Conservation (phyloP, 495 filamentous ascomycete genomes). For the Daldinia caldariorum region DNA sequence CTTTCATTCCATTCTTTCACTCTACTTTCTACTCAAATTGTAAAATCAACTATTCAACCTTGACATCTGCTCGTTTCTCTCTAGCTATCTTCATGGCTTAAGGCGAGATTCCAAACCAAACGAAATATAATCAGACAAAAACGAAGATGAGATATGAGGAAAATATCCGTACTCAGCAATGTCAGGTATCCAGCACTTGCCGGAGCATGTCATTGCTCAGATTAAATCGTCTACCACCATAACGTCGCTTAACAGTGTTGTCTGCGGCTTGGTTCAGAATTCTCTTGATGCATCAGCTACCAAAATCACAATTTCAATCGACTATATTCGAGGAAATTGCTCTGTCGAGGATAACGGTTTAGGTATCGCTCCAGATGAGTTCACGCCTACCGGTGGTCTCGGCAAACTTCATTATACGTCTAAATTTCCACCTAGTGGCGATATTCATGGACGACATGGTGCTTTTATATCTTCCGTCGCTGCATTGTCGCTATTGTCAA, state of each 20-base stretch:
- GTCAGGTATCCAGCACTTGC: conserved; percentile 77
- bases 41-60: neutral
- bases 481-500: conserved; percentile 77
- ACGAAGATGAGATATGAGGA: conserved; percentile 27
- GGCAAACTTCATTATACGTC: conserved; percentile 87
- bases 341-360: conserved; percentile 87
- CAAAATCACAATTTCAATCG: conserved; percentile 75
- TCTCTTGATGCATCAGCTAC: conserved; percentile 82
- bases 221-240: conserved; percentile 87
- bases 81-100: neutral
- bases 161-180: conserved; percentile 46
- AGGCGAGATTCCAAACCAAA: neutral
- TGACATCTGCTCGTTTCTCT: neutral
- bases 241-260: conserved; percentile 75
- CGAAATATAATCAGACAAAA: neutral
- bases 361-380: conserved; percentile 80
- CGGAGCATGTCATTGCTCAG: conserved; percentile 79
- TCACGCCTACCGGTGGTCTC: conserved; percentile 73
- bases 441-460: conserved; percentile 74
- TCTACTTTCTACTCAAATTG: neutral
- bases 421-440: conserved; percentile 62
- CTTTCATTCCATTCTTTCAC: neutral
- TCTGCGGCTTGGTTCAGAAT: conserved; percentile 83
- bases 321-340: conserved; percentile 81
- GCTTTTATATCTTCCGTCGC: conserved; percentile 81